Evolutionary conservation across 139 green algal genomes (phyloP).

Genomic region (Chlorella sp.): DNA sequence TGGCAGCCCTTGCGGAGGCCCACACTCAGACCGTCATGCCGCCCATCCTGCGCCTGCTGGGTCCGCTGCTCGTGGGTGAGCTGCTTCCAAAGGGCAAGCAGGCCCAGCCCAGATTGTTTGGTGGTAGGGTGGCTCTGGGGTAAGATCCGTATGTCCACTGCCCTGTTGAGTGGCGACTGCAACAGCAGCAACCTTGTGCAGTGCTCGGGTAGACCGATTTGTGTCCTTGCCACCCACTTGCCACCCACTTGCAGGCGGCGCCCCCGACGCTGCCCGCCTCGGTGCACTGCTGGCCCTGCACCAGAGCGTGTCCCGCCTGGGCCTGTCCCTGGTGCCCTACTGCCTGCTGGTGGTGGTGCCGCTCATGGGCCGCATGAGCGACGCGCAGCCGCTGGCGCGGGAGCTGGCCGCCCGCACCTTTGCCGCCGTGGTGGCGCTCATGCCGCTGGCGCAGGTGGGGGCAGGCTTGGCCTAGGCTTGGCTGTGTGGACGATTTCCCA

Average conservation of each 20-base stretch:
- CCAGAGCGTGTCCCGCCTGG: constrained; percentile 8
- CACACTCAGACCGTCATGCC: constrained; percentile 61
- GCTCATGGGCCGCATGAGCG: constrained; percentile 89
- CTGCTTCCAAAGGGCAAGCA: too few species aligned
- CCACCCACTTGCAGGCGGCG: neutral
- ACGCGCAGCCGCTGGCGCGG: constrained; percentile 69
- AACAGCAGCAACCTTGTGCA: too few species aligned
- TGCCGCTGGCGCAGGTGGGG: constrained; percentile 80
- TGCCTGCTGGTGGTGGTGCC: constrained; percentile 87
- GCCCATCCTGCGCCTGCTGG: constrained; percentile 57
- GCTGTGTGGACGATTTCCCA: too few species aligned
- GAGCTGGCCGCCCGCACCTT: constrained; percentile 75
- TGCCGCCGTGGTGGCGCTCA: constrained; percentile 81
- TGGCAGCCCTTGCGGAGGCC: constrained; percentile 48
- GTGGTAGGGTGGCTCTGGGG: too few species aligned
- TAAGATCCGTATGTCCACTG: too few species aligned
- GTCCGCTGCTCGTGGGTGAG: constrained; percentile 30
- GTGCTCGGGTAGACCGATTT: neutral
- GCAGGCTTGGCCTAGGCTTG: neutral
- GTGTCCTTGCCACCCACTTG: neutral
- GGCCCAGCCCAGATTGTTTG: too few species aligned
- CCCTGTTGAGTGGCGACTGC: too few species aligned
- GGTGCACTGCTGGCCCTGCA: constrained; percentile 38
- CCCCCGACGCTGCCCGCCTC: constrained; percentile 24
- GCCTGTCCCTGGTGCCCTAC: constrained; percentile 84